Evolutionary conservation across 1,139 yeast species (phyloP), one percentile per base, ranked within the genome.

Genomic region (Lodderomyces margitis): DNA sequence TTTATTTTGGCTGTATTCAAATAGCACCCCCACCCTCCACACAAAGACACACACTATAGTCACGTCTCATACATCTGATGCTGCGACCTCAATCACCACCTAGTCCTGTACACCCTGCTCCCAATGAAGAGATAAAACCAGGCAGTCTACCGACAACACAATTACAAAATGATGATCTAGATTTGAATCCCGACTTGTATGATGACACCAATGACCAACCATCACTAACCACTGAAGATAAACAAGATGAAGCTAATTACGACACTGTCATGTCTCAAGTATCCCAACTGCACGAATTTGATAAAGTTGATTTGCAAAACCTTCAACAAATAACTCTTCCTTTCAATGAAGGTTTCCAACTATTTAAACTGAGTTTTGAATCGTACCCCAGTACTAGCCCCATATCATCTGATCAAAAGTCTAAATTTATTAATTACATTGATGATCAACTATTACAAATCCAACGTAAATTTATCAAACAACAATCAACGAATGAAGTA

Each of bases 391-490:
- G 6, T 12, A 14, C 5, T 15, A n/a, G 23, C 23, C 19, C 27
- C 17, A 35, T 37, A 11, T n/a, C 39, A 10, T 30, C 24, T 19
- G 12, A 50, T 2, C 92, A 86, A 57, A 87, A 83, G 53, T 77
- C 83, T 44, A 74, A 75, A 50, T 67, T 86, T 41, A 63, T 81
- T 34, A 72, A 74, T 34, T 83, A 80, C 51, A 59, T 84, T 11
- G 95, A 87, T 54, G 76, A 70, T 5, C 64, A 74, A 46, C 60
- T 85, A 27, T 63, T 83, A 48, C 61, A 64, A 16, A 69, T 87
- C 2, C 89, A 84, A 51, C 65, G 94, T 37, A 71, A 66, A 47
- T 85, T 78, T 53, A 80, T 87, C 23, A 85, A 82, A 55, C 70
- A 80, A 39, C 70, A 82, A 46, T 73, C 81, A 2, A 70, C 64